phyloP scores from a whole-genome alignment of 352 stramenopile genomes.

The Phytopythium litorale region DNA sequence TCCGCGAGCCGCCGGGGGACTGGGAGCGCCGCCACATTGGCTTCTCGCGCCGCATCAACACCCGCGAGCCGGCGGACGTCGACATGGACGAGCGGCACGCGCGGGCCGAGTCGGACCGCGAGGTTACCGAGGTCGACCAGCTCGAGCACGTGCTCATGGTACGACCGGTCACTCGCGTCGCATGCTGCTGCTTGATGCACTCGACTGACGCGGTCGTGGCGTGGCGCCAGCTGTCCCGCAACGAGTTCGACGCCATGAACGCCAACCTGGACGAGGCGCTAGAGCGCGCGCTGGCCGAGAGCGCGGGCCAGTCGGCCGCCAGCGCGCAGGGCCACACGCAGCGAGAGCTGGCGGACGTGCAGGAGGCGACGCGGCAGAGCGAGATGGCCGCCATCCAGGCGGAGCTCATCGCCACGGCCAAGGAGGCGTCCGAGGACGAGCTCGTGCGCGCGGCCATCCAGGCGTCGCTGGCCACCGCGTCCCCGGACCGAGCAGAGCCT shows the following conservation, averaged over 20 bases:
- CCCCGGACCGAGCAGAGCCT: not conserved
- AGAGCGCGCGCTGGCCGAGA: constrained; percentile 51
- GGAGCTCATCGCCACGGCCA: constrained; percentile 62
- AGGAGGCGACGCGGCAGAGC: constrained; percentile 57
- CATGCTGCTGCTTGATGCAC: not conserved
- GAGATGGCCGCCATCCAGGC: constrained; percentile 75
- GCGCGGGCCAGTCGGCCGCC: constrained; percentile 7
- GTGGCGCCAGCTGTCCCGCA: constrained; percentile 45
- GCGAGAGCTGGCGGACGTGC: constrained; percentile 39
- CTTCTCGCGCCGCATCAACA: constrained; percentile 70
- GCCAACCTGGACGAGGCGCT: constrained; percentile 76
- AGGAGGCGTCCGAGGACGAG: constrained; percentile 70
- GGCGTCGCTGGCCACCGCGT: constrained; percentile 41
- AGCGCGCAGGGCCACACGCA: not conserved
- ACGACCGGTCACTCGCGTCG: constrained; percentile 6
- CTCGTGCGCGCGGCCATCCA: constrained; percentile 63
- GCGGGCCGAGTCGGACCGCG: constrained; percentile 28
- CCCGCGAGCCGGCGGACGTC: constrained; percentile 27
- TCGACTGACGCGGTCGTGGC: constrained; percentile 3
- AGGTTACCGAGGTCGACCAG: constrained; percentile 65
- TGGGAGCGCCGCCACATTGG: constrained; percentile 69
- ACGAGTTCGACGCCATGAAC: constrained; percentile 75
- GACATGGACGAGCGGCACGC: constrained; percentile 27
- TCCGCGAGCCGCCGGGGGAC: constrained; percentile 52
- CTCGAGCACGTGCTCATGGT: constrained; percentile 71